Conservation (phyloP, 2,329 filamentous ascomycete species). For the Beauveria sp. region DNA sequence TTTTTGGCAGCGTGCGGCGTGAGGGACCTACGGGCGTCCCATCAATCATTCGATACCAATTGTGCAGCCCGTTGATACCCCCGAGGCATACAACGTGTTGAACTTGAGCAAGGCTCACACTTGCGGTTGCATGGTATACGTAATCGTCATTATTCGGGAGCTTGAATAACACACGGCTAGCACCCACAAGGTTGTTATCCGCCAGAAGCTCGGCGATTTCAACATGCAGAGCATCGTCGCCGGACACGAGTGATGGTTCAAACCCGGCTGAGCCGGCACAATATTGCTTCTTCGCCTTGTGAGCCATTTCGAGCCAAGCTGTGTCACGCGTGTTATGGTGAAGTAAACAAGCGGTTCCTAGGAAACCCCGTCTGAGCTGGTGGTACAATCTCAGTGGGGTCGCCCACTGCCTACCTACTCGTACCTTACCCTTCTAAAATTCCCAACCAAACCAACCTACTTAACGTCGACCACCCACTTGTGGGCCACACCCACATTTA, state of each 20-base stretch:
- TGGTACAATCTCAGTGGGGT: neutral
- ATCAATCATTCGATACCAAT: slow-evolving; percentile 39
- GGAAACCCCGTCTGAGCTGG: too few species aligned
- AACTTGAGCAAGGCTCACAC: slow-evolving; percentile 40
- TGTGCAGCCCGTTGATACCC: slow-evolving; percentile 37
- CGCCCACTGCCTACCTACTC: neutral
- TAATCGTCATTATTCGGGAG: slow-evolving; percentile 38
- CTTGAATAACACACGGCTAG: slow-evolving; percentile 36
- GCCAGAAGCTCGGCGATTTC: slow-evolving; percentile 30
- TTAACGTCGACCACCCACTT: too few species aligned
- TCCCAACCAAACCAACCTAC: too few species aligned
- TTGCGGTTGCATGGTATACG: slow-evolving; percentile 44
- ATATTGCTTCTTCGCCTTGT: slow-evolving; percentile 22
- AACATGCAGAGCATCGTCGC: slow-evolving; percentile 30
- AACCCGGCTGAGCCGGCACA: slow-evolving; percentile 40
- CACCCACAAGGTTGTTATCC: slow-evolving; percentile 33
- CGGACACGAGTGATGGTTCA: slow-evolving; percentile 32
- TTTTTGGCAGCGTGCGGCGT: neutral
- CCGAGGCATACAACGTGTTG: slow-evolving; percentile 39
- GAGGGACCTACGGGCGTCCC: slow-evolving; percentile 23
- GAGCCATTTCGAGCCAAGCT: slow-evolving; percentile 19
- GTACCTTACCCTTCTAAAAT: too few species aligned
- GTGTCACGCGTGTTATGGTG: neutral
- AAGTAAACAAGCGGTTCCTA: neutral
- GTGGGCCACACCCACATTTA: too few species aligned